A percentile compares a stretch with the other conserved stretches of the same genome.
Conservation (phyloP, 371 early-diverging fungal species). For the Zopfochytrium polystomum region DNA sequence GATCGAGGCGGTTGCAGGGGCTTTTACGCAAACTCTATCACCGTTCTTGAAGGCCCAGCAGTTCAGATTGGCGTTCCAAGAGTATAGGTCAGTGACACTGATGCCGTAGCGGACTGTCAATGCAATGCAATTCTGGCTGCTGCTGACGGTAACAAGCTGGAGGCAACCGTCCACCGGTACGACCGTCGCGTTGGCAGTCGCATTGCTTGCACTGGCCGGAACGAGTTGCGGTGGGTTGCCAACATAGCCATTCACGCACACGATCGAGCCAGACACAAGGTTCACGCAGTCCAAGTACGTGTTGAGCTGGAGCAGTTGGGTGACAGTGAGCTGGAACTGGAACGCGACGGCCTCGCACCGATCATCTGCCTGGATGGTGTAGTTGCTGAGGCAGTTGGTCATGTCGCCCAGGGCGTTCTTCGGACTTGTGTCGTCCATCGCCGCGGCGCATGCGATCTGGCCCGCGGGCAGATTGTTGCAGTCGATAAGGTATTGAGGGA, state of each 20-base stretch:
- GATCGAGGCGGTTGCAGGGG: too few relatives aligned
- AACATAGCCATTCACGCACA: neutral
- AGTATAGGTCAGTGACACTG: constrained; percentile 6
- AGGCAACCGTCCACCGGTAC: too few relatives aligned
- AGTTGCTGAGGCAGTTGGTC: neutral
- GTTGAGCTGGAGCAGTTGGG: neutral
- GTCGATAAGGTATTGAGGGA: too few relatives aligned
- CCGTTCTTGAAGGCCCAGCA: constrained; percentile 21
- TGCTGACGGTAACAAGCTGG: too few relatives aligned
- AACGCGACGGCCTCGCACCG: neutral
- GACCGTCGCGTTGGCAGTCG: too few relatives aligned
- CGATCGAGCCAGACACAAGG: neutral
- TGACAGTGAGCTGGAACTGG: neutral
- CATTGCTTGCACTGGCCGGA: too few relatives aligned
- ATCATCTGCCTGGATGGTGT: neutral
- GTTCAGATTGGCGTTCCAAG: constrained; percentile 18
- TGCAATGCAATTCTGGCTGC: too few relatives aligned
- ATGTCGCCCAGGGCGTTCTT: too few relatives aligned
- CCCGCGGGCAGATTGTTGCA: too few relatives aligned
- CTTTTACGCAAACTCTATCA: constrained; percentile 20
- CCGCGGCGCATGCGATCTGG: too few relatives aligned
- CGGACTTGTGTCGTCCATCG: too few relatives aligned
- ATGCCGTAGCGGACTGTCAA: too few relatives aligned
- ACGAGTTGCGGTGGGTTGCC: neutral
- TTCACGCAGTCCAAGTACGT: neutral